Percentiles rank a stretch among this genome's conserved stretches.
These are phyloP conservation scores for Coemansia sp. DNA, from an alignment of 192 early-diverging fungal species.

Conservation along the genomic window DNA sequence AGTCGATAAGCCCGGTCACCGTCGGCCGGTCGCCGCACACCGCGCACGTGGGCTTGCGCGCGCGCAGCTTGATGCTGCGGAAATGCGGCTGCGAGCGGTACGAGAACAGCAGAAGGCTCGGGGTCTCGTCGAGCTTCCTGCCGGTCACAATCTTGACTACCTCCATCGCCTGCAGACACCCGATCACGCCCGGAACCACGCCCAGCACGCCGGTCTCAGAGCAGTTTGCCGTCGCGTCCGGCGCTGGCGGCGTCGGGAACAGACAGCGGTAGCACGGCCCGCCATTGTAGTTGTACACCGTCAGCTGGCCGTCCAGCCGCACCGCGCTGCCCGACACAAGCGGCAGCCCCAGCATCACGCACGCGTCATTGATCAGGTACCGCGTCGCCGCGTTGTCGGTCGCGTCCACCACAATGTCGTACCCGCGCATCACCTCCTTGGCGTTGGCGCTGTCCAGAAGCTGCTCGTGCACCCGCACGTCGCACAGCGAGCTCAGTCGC, in stretches of 20 bases:
- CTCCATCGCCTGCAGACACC: conserved; percentile 89
- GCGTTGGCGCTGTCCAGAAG: conserved; percentile 85
- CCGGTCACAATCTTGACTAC: conserved; percentile 81
- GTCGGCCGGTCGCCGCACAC: conserved; percentile 87
- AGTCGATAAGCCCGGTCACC: conserved; percentile 82
- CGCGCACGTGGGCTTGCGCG: conserved; percentile 67
- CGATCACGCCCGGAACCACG: conserved; percentile 91
- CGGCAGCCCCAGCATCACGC: conserved; percentile 77
- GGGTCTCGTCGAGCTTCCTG: conserved; percentile 57
- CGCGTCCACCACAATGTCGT: conserved; percentile 86
- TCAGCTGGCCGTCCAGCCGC: conserved; percentile 91
- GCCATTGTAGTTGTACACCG: conserved; percentile 86
- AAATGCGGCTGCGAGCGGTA: conserved; percentile 69
- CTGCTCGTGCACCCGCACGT: conserved; percentile 64
- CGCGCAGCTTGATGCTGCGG: conserved; percentile 76
- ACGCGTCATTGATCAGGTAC: conserved; percentile 93
- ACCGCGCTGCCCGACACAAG: conserved; percentile 90
- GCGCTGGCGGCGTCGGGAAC: conserved; percentile 89
- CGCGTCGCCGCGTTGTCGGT: conserved; percentile 95
- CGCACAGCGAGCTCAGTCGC: conserved; percentile 69
- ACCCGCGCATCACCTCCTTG: conserved; percentile 66
- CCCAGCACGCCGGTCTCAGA: conserved; percentile 91
- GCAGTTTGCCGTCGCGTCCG: conserved; percentile 86
- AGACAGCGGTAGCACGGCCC: conserved; percentile 97
- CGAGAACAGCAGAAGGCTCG: conserved; percentile 80